Evolutionary conservation across 2,329 filamentous ascomycete species (phyloP).

Genomic region (Apiospora malaysiana): DNA sequence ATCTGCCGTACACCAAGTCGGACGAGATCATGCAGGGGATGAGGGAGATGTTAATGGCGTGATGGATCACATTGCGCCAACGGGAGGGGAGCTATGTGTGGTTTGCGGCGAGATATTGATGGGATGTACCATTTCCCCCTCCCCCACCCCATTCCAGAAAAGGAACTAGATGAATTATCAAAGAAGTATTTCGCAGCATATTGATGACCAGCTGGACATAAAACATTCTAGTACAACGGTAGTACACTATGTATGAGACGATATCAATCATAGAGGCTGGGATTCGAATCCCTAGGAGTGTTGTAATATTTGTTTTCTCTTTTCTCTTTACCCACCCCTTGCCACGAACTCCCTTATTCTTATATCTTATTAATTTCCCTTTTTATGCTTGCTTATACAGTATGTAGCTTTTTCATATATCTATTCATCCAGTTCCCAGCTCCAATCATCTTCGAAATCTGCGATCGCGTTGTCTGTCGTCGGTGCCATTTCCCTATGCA

Average conservation of each 20-base stretch:
- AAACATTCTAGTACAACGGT: not conserved
- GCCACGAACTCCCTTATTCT: too few species aligned
- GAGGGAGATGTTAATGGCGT: slow-evolving; percentile 27
- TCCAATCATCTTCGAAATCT: too few species aligned
- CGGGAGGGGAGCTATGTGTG: not conserved
- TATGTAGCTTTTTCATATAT: too few species aligned
- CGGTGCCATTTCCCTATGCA: too few species aligned
- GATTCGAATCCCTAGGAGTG: not conserved
- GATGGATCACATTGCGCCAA: not conserved
- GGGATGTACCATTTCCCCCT: too few species aligned
- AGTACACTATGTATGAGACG: not conserved
- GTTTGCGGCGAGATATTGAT: not conserved
- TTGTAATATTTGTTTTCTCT: not conserved
- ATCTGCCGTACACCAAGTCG: slow-evolving; percentile 26
- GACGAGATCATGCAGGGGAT: slow-evolving; percentile 29
- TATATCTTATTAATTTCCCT: too few species aligned
- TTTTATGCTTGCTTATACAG: too few species aligned
- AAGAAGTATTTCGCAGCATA: too few species aligned
- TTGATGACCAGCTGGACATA: too few species aligned
- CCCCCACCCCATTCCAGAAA: too few species aligned
- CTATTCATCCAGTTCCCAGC: not conserved
- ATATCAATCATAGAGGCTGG: not conserved
- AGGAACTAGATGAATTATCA: too few species aligned
- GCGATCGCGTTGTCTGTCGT: too few species aligned
- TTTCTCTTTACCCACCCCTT: not conserved